Base-by-base conservation (phyloP, 1,284 basidiomycete genomes). In the Grifola frondosa region DNA sequence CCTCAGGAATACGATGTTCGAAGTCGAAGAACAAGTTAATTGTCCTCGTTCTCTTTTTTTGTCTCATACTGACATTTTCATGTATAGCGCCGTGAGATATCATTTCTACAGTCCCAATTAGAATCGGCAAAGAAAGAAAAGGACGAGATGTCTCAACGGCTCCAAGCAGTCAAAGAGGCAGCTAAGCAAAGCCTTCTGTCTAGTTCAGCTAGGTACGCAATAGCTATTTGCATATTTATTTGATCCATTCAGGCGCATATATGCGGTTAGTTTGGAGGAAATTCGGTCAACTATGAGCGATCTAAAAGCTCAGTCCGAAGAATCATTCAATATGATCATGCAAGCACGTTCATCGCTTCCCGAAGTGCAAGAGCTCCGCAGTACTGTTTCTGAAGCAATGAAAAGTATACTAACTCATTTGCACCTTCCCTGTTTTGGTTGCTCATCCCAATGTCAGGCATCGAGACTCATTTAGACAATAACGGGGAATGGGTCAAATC, bases 261-360 rank as follows among this genome's bases (percentile, higher is more conserved):
- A 50, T 54, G 42, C 46, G 13, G 16, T n/a, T 46, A 65, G 63
- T 26, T 32, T 65, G 24, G 57, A 57, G 9, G 51, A 44, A 7
- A 30, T 63, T 25, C 50, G 56, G 13, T 12, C 35, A 1, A 37
- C 51, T 9, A 16, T 63, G 17, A 47, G 54, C 8, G 52, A 51
- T 3, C 52, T 68, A 11, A 66, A 65, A 40, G 29, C 53, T 1
- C 62, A 60, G 44, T 64, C 66, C 1, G 51, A 59, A 12, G 42
- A 54, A 8, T 54, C 57, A 1, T 65, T 66, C 39, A 49, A 48
- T 11, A 50, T 59, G 13, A 46, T 56, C 12, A 33, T 28, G 9
- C 52, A 61, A 9, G 54, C 59, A 15, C 64, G 59, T 13, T 46
- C 49, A 5, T 54, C 58, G 6, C 40, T 66, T 7, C 50, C 53